phyloP scores from a whole-genome alignment of 2,329 filamentous ascomycete genomes.

The Calonectria multiphialidica region DNA sequence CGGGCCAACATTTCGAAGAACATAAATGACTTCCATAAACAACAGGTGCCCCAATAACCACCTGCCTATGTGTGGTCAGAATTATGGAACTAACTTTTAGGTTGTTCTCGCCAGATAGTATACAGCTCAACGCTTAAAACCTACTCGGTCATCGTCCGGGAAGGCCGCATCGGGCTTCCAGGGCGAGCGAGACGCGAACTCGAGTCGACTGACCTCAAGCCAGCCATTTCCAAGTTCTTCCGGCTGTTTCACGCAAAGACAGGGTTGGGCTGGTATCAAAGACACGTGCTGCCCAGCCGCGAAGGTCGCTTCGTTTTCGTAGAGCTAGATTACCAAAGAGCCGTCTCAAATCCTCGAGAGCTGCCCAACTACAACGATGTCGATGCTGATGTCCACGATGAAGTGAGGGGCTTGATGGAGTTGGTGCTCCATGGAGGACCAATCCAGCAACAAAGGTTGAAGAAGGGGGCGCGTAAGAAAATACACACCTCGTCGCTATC shows the following conservation, averaged over 20 bases:
- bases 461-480: neutral
- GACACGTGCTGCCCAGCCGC: neutral
- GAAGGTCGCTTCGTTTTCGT: neutral
- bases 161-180: neutral
- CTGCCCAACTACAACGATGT: neutral
- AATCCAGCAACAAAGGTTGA: neutral
- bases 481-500: neutral
- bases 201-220: neutral
- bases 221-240: neutral
- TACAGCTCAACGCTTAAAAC: neutral
- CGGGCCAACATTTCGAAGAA: neutral
- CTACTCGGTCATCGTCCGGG: neutral
- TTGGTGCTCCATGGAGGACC: neutral
- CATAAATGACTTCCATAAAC: neutral
- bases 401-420: neutral
- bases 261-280: neutral
- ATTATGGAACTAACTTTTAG: neutral
- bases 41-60: neutral
- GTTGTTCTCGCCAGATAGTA: neutral
- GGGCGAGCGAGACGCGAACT: neutral
- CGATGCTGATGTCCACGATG: neutral
- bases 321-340: neutral
- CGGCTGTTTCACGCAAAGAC: neutral
- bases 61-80: rapidly evolving
- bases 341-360: neutral